Evolutionary conservation across 108 stramenopile species (phyloP).

Genomic region (Asterionellopsis glacialis): DNA sequence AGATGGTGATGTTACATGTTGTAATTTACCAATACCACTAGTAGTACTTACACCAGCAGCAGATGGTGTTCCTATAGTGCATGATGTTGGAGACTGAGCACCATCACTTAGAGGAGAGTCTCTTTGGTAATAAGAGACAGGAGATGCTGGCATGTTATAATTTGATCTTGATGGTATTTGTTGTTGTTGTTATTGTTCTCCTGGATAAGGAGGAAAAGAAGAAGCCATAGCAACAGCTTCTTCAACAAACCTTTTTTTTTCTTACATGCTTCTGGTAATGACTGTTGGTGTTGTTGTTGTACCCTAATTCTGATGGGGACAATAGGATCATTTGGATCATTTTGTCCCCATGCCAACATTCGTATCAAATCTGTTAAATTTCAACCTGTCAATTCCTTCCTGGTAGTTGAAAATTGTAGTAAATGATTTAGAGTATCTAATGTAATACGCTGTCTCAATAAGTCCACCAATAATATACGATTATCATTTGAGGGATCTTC

Average conservation of each 20-base stretch:
- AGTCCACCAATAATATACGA: constrained; percentile 42
- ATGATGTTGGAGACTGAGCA: constrained; percentile 3
- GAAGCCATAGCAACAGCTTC: not conserved
- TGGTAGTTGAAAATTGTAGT: constrained; percentile 41
- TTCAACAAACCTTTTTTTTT: not conserved
- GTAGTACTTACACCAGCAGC: not conserved
- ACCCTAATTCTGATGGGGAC: not conserved
- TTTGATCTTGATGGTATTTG: too few species aligned
- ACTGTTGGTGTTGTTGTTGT: constrained; percentile 3
- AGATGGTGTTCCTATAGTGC: too few species aligned
- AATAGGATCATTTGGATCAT: constrained; percentile 32
- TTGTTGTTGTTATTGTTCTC: too few species aligned
- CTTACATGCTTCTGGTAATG: not conserved
- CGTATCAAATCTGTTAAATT: constrained; percentile 44
- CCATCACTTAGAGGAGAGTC: too few species aligned
- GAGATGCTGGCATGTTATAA: too few species aligned
- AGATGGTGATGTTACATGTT: constrained; percentile 21
- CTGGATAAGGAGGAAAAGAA: not conserved
- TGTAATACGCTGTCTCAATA: constrained; percentile 81
- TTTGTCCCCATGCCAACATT: constrained; percentile 69
- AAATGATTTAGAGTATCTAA: constrained; percentile 72
- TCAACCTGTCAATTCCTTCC: not conserved
- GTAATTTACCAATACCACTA: not conserved
- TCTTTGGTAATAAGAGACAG: too few species aligned
- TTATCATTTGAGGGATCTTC: not conserved